Conservation (phyloP, 192 early-diverging fungal genomes). For the Phycomyces nitens region DNA sequence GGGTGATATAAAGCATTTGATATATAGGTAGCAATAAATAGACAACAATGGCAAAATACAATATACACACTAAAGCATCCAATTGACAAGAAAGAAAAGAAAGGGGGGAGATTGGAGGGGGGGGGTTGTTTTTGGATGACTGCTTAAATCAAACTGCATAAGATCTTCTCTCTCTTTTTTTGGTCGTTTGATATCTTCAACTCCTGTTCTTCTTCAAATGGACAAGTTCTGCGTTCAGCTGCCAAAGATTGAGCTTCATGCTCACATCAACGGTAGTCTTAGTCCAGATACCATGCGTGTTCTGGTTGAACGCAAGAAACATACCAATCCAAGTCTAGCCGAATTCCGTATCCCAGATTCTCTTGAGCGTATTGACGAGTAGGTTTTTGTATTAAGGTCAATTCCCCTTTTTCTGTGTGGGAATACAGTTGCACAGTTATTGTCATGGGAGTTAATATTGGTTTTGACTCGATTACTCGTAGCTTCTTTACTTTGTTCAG, state of each 20-base stretch:
- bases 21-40: too few species aligned
- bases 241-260: constrained; percentile 52
- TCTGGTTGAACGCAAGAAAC: constrained; percentile 38
- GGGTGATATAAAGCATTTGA: too few species aligned
- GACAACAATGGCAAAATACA: too few species aligned
- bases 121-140: too few species aligned
- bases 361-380: constrained; percentile 39
- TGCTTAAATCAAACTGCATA: neutral
- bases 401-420: too few species aligned
- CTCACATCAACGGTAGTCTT: constrained; percentile 58
- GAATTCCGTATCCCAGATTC: constrained; percentile 37
- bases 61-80: too few species aligned
- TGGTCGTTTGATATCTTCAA: neutral
- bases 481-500: constrained; percentile 58
- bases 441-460: too few species aligned
- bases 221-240: constrained; percentile 25
- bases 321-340: constrained; percentile 37
- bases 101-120: too few species aligned
- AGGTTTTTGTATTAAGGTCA: constrained; percentile 6
- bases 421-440: too few species aligned
- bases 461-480: neutral
- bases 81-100: too few species aligned
- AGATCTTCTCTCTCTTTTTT: too few species aligned
- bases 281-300: constrained; percentile 36
- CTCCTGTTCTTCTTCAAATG: neutral